phyloP scores from a whole-genome alignment of 768 basidiomycete species.

The Lactifluus volemus region DNA sequence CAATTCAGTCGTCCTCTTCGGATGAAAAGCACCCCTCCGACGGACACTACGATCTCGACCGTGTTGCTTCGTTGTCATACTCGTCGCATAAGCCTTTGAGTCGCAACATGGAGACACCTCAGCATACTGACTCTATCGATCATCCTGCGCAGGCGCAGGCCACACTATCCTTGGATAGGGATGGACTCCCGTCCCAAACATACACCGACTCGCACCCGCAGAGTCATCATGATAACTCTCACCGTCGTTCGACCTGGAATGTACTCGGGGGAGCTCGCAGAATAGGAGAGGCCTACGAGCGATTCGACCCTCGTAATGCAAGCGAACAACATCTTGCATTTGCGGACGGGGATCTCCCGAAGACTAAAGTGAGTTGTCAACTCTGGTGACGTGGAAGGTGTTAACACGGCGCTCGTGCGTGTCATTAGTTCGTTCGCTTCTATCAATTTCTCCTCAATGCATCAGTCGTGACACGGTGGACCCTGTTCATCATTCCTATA shows the following conservation, averaged over 20 bases:
- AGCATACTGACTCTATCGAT: neutral
- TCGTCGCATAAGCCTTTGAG: conserved; percentile 8
- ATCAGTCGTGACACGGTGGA: conserved; percentile 75
- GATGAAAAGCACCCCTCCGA: conserved; percentile 1
- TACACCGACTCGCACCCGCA: neutral
- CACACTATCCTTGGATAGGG: neutral
- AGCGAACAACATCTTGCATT: conserved; percentile 43
- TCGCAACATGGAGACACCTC: neutral
- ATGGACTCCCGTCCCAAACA: neutral
- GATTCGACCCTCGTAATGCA: conserved; percentile 48
- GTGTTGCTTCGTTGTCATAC: conserved; percentile 8
- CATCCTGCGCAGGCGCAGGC: neutral
- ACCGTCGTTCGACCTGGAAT: conserved; percentile 39
- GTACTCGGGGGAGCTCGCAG: conserved; percentile 40
- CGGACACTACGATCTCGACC: conserved; percentile 8
- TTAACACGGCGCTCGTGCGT: neutral
- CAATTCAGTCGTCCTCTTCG: neutral
- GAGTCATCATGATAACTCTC: neutral
- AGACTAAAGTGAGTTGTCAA: conserved; percentile 35
- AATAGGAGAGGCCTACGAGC: conserved; percentile 47
- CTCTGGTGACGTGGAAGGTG: neutral
- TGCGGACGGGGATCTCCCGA: conserved; percentile 55
- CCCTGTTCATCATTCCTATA: conserved; percentile 68
- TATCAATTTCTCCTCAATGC: conserved; percentile 70
- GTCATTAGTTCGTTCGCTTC: conserved; percentile 43